Base-by-base conservation (phyloP, 2,329 filamentous ascomycete species). In the Colletotrichum truncatum region DNA sequence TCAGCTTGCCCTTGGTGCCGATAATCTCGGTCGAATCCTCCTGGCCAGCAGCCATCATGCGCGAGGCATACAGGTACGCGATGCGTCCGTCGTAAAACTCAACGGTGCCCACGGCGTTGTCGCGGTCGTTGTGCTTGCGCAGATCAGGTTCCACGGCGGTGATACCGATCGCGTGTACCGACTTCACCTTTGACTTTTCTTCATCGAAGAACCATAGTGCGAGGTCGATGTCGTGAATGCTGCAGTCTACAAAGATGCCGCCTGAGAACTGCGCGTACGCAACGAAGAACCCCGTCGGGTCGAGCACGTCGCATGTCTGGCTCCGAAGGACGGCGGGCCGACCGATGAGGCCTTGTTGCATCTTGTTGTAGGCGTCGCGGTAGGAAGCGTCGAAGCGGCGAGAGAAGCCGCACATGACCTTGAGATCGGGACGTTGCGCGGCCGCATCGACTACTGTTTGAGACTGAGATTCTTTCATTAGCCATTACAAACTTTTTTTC, bases 231-330 rank as follows among this genome's bases (percentile, higher is more conserved):
- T 92, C 90, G 78, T 92, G 90, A 71, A 92, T 87, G 54, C 86
- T 87, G 78, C 87, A 90, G 79, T 92, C 90, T 62, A 91, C 89
- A 70, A 92, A 92, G 73, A 91, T 90, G 21, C 89, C 89, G 32
- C 90, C 89, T 2, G 81, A 85, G 76, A 86, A 89, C 70, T 88
- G 80, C 11, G 89, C 87, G 75, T 91, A 92, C 21, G 84, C 81
- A 58, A 92, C 88, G 74, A 91, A 92, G 81, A 91, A 91, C 46
- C 89, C 89, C 0, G 82, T 82, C 0, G 88, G 86, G 64, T 91
- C 87, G 61, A 87, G 82, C 73, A 87, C 89, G 76, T 92, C 89
- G 76, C 88, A 90, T 0, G 89, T 91, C 75, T 91, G 89, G 46
- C 83, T 87, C 68, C 88, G 86, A 70, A 91, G 81, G 43, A 91